Percentiles rank a stretch among this genome's conserved stretches.
Evolutionary conservation across 768 basidiomycete genomes (phyloP).

Genomic region (Tylopilus felleus): DNA sequence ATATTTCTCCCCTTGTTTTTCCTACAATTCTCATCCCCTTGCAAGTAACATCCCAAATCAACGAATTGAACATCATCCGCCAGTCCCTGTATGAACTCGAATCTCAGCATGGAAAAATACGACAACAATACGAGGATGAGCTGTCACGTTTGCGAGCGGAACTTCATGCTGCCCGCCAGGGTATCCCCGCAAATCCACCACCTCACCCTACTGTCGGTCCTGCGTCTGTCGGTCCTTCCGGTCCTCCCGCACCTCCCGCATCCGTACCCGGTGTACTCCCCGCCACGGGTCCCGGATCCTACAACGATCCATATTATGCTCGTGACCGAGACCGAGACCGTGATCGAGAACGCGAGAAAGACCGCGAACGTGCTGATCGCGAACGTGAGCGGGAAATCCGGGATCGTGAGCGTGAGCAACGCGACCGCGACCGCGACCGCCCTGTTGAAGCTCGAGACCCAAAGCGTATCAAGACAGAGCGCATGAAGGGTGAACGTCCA

Average conservation of each 20-base stretch:
- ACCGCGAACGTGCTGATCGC: slow-evolving; percentile 37
- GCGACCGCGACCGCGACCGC: slow-evolving; percentile 47
- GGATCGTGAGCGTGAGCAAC: slow-evolving; percentile 34
- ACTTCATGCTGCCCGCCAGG: slow-evolving; percentile 50
- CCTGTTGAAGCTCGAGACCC: slow-evolving; percentile 50
- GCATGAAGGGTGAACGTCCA: slow-evolving; percentile 43
- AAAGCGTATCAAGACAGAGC: slow-evolving; percentile 58
- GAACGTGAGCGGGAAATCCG: slow-evolving; percentile 40
- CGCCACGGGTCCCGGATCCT: slow-evolving; percentile 30
- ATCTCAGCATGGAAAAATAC: slow-evolving; percentile 78
- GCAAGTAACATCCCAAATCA: slow-evolving; percentile 76
- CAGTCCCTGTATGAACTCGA: slow-evolving; percentile 92
- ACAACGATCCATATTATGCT: slow-evolving; percentile 37
- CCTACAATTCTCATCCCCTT: slow-evolving; percentile 8
- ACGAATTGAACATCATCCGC: slow-evolving; percentile 86
- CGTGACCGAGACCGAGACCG: slow-evolving; percentile 38
- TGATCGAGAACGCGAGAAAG: slow-evolving; percentile 41
- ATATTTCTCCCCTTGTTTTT: not conserved
- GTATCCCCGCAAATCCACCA: slow-evolving; percentile 33
- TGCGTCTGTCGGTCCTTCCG: slow-evolving; percentile 33
- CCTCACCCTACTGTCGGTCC: slow-evolving; percentile 35
- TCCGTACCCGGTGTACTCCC: slow-evolving; percentile 30
- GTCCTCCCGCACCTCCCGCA: slow-evolving; percentile 31
- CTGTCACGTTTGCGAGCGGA: slow-evolving; percentile 68
- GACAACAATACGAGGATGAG: slow-evolving; percentile 86